A percentile compares a stretch with the other conserved stretches of the same genome.
Evolutionary conservation across 768 basidiomycete species (phyloP).

Genomic region (Cantharellus anzutake): DNA sequence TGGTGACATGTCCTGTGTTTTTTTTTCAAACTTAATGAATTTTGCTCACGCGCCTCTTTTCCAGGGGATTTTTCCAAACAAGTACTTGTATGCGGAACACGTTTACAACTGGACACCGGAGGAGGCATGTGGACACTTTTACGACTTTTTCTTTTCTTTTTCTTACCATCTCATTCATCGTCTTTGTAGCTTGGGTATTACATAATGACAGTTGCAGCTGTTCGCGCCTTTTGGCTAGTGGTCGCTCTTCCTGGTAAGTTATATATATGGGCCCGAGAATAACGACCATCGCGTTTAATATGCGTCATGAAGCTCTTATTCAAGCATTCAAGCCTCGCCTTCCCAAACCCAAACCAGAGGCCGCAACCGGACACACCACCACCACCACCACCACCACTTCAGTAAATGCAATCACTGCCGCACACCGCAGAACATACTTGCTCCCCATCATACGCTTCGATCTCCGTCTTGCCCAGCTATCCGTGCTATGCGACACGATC

Average conservation of each 20-base stretch:
- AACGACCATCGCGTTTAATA: neutral
- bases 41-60: slow-evolving; percentile 19
- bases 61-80: slow-evolving; percentile 52
- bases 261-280: neutral
- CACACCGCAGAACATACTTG: neutral
- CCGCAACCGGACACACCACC: neutral
- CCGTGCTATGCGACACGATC: slow-evolving; percentile 1
- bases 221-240: slow-evolving; percentile 3
- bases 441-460: slow-evolving; percentile 3
- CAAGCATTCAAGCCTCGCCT: slow-evolving; percentile 6
- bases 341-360: neutral
- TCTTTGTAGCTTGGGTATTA: slow-evolving; percentile 6
- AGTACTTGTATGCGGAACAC: slow-evolving; percentile 63
- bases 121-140: neutral
- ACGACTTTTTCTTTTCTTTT: neutral
- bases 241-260: slow-evolving; percentile 4
- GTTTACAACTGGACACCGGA: slow-evolving; percentile 5
- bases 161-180: neutral
- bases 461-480: slow-evolving; percentile 3
- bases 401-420: neutral
- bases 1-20: neutral
- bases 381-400: neutral
- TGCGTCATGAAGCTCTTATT: slow-evolving; percentile 2
- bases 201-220: slow-evolving; percentile 1
- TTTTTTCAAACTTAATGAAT: neutral